Evolutionary conservation across 768 basidiomycete genomes (phyloP), one percentile per base, ranked within the genome.

Genomic region (Phanerodontia chrysosporium): DNA sequence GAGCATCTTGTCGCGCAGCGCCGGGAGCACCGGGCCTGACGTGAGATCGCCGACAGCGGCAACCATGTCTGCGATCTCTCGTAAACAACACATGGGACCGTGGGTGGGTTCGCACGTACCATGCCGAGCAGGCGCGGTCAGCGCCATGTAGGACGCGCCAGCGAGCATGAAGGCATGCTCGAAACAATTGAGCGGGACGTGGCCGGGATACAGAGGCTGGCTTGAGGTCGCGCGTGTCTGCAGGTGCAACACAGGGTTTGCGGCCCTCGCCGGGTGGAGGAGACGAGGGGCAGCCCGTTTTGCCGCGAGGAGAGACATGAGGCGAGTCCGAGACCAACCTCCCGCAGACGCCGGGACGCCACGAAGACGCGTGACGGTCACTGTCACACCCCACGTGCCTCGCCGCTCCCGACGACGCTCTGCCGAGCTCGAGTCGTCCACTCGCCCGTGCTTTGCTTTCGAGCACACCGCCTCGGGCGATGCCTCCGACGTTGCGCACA

Each of bases 41-140:
- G 96, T 95, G 1, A 93, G 93, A 73, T 98, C 97, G 24, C 92
- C 93, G 9, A 98, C 80, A 4, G 92, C 90, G 12, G 97, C 95
- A 44, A 98, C 83, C 88, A 99, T 93, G 72, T 99, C 95, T 98
- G 18, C 45, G 52, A 29, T 21, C 14, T 44, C 22, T 13, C 13
- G 18, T 25, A 12, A 30, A 46, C 28, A 39, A 39, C 18, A 25
- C 10, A 27, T 16, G 12, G 8, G 5, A 22, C 45, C 13, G 30
- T 22, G 32, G 49, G 39, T 48, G 18, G 54, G 3, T 30, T 30
- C 48, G 35, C 14, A 71, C 87, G 70, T 66, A 93, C 95, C 96
- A 62, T 86, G 93, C 69, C 96, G 79, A 29, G 84, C 79, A 25
- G 95, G 93, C 70, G 97, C 84, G 28, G 81, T 74, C 14, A 98